These are phyloP conservation scores for Azolla pinnata DNA, from an alignment of 75 land plant species.

Conservation along the genomic window DNA sequence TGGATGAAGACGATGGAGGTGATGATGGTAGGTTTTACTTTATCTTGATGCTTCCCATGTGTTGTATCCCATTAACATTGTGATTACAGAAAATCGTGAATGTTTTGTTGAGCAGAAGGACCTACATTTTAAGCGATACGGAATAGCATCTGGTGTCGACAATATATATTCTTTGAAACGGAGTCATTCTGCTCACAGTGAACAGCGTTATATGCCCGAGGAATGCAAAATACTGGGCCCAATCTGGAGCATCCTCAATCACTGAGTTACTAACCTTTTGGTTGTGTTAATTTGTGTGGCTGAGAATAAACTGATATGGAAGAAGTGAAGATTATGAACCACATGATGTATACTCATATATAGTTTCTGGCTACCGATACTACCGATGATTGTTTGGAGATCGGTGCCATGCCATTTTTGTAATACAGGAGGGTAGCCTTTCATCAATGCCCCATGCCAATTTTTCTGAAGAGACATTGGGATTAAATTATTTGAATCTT, in stretches of 20 bases:
- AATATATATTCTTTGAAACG: not conserved
- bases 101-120: not conserved
- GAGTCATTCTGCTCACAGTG: not conserved
- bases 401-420: too few species aligned
- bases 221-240: too few species aligned
- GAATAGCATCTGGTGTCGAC: not conserved
- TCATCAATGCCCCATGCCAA: too few species aligned
- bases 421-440: too few species aligned
- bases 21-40: slow-evolving; percentile 22
- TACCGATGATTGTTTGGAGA: too few species aligned
- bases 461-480: too few species aligned
- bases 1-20: slow-evolving; percentile 34
- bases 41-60: not conserved
- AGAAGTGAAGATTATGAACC: too few species aligned
- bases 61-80: not conserved
- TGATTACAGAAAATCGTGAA: not conserved
- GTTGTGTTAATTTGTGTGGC: not conserved
- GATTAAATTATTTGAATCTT: too few species aligned
- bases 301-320: not conserved
- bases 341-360: too few species aligned
- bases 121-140: not conserved
- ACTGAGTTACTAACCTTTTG: not conserved
- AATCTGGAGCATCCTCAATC: too few species aligned
- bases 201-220: too few species aligned
- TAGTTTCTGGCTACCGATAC: too few species aligned